phyloP scores from a whole-genome alignment of 495 filamentous ascomycete genomes.

The Penicillium macrosclerotiorum region DNA sequence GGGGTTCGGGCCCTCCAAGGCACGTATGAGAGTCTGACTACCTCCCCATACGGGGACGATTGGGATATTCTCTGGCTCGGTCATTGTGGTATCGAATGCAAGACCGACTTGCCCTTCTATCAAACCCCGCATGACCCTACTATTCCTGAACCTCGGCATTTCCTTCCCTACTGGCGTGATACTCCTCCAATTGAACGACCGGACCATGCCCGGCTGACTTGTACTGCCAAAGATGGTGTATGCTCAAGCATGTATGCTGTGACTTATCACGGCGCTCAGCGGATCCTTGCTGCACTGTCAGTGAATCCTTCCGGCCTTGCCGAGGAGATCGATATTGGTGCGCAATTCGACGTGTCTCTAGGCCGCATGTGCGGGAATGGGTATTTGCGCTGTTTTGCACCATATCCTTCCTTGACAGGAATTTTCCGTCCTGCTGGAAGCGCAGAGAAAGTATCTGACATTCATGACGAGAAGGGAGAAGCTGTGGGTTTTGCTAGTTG shows the following conservation, averaged over 20 bases:
- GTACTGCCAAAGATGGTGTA: conserved; percentile 42
- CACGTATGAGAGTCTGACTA: conserved; percentile 7
- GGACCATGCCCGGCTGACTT: conserved; percentile 46
- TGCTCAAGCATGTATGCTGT: conserved; percentile 56
- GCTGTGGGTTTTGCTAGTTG: conserved; percentile 6
- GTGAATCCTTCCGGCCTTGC: conserved; percentile 32
- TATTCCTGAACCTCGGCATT: conserved; percentile 15
- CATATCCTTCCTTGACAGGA: conserved; percentile 47
- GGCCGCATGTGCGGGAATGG: conserved; percentile 44
- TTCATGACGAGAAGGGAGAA: conserved; percentile 28
- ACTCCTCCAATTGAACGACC: conserved; percentile 19
- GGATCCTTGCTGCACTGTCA: conserved; percentile 46
- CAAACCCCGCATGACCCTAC: conserved; percentile 20
- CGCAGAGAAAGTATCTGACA: conserved; percentile 43
- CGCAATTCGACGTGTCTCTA: conserved; percentile 49
- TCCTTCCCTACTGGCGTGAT: conserved; percentile 20
- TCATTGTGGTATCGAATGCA: conserved; percentile 40
- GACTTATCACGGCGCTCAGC: conserved; percentile 48
- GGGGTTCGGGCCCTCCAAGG: conserved; percentile 32
- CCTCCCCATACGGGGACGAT: conserved; percentile 53
- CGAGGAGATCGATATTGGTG: conserved; percentile 23
- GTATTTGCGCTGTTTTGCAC: conserved; percentile 42
- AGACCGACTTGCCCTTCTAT: conserved; percentile 12
- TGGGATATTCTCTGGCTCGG: conserved; percentile 58
- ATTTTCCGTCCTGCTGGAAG: conserved; percentile 43